phyloP scores from a whole-genome alignment of 2,329 filamentous ascomycete genomes.

The Aspergillus niger region DNA sequence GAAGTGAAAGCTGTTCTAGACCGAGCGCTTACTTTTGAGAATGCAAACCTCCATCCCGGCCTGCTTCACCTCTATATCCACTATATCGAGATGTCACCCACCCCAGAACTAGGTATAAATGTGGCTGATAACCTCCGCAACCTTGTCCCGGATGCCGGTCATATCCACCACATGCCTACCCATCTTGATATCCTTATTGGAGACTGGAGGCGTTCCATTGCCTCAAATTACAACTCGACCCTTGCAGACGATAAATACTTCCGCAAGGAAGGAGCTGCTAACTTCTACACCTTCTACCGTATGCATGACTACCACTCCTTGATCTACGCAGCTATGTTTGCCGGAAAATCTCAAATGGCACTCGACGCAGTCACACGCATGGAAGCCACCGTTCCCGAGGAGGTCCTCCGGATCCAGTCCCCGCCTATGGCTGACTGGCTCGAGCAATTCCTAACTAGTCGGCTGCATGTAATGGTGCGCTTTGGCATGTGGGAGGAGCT shows the following conservation, averaged over 20 bases:
- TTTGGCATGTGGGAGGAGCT: constrained; percentile 73
- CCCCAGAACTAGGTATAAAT: constrained; percentile 62
- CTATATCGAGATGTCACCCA: constrained; percentile 72
- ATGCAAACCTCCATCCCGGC: constrained; percentile 62
- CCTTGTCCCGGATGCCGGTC: constrained; percentile 67
- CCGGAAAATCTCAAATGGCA: constrained; percentile 63
- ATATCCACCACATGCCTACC: constrained; percentile 74
- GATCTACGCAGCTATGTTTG: constrained; percentile 75
- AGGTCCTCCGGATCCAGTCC: constrained; percentile 62
- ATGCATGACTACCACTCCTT: constrained; percentile 38
- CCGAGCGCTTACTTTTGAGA: constrained; percentile 52
- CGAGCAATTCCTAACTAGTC: constrained; percentile 67
- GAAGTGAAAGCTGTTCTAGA: constrained; percentile 63
- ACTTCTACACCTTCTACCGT: constrained; percentile 63
- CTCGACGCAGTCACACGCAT: constrained; percentile 61
- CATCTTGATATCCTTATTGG: constrained; percentile 73
- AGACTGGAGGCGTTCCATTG: constrained; percentile 67
- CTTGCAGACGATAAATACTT: constrained; percentile 68
- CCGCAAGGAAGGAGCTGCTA: constrained; percentile 55
- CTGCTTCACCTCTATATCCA: constrained; percentile 75
- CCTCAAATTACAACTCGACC: constrained; percentile 67
- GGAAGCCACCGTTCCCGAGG: constrained; percentile 63
- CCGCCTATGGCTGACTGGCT: constrained; percentile 80
- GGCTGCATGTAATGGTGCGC: constrained; percentile 68
- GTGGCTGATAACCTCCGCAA: constrained; percentile 65